phyloP scores from a whole-genome alignment of 106 monocot genomes.

The Dendrobium chrysotoxum region DNA sequence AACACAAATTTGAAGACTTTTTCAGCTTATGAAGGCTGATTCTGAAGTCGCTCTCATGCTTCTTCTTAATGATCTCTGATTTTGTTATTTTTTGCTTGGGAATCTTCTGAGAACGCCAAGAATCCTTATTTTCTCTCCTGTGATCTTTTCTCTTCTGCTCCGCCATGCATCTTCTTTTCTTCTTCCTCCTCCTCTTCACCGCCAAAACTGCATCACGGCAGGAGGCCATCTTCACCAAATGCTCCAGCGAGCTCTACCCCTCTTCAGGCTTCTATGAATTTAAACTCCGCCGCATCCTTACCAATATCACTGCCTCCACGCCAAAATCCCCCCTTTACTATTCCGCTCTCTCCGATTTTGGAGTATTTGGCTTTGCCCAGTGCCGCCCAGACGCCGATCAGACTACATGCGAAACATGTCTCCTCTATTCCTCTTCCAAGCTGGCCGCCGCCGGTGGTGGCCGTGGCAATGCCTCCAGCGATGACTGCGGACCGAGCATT shows the following conservation, averaged over 20 bases:
- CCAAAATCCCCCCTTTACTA: conserved; percentile 5
- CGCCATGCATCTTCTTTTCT: not conserved
- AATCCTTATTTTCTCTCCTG: no score
- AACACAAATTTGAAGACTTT: no score
- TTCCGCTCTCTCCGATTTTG: not conserved
- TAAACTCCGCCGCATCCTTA: not conserved
- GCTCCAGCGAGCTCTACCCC: not conserved
- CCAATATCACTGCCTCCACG: not conserved
- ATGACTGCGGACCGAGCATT: not conserved
- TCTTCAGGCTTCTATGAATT: not conserved
- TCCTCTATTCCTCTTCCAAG: conserved; percentile 4
- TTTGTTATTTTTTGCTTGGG: no score
- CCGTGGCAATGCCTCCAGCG: not conserved
- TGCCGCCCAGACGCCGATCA: conserved; percentile 34
- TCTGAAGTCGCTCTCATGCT: no score
- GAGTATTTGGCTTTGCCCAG: conserved; percentile 24
- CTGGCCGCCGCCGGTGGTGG: not conserved
- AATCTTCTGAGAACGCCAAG: no score
- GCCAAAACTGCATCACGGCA: not conserved
- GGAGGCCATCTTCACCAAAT: not conserved
- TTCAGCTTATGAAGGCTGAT: no score
- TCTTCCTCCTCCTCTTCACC: not conserved
- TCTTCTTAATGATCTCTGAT: no score
- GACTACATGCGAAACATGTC: conserved; percentile 22
- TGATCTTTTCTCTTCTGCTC: not conserved